phyloP scores from a whole-genome alignment of 2,329 filamentous ascomycete genomes.

The Penicillium oxalicum region DNA sequence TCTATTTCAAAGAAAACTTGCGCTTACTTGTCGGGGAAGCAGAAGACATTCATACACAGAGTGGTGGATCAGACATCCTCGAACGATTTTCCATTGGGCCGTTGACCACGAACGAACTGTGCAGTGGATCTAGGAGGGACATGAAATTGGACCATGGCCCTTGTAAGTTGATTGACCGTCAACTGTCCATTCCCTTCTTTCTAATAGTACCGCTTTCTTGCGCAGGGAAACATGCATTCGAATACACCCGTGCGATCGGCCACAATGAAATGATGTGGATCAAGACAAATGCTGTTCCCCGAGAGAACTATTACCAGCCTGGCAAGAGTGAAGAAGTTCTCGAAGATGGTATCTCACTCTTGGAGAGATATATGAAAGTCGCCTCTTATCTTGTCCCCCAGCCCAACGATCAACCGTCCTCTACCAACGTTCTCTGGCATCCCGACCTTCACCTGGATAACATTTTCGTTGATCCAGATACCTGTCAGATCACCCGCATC shows the following conservation, averaged over 20 bases:
- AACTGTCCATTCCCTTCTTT: constrained; percentile 1
- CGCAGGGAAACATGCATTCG: constrained; percentile 14
- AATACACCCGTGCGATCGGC: constrained; percentile 22
- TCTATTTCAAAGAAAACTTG: constrained; percentile 16
- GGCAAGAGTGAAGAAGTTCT: constrained; percentile 17
- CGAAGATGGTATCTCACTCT: constrained; percentile 18
- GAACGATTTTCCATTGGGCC: constrained; percentile 21
- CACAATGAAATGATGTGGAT: constrained; percentile 24
- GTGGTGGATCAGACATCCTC: constrained; percentile 1
- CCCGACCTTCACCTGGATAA: constrained; percentile 26
- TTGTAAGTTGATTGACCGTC: constrained; percentile 17
- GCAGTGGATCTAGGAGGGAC: constrained; percentile 12
- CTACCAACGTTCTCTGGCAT: constrained; percentile 18
- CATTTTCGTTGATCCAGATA: constrained; percentile 24
- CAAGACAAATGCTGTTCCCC: constrained; percentile 15
- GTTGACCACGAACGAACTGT: constrained; percentile 19
- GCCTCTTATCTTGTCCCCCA: constrained; percentile 16
- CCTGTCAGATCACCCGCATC: constrained; percentile 19
- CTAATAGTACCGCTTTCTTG: constrained; percentile 1
- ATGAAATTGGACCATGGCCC: constrained; percentile 27
- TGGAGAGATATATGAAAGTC: constrained; percentile 23
- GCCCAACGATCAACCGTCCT: constrained; percentile 3
- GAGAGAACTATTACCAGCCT: constrained; percentile 24
- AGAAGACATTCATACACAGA: constrained; percentile 7
- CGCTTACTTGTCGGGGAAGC: constrained; percentile 7